phyloP scores from a whole-genome alignment of 1,284 basidiomycete species.

The Ganoderma lucidum region DNA sequence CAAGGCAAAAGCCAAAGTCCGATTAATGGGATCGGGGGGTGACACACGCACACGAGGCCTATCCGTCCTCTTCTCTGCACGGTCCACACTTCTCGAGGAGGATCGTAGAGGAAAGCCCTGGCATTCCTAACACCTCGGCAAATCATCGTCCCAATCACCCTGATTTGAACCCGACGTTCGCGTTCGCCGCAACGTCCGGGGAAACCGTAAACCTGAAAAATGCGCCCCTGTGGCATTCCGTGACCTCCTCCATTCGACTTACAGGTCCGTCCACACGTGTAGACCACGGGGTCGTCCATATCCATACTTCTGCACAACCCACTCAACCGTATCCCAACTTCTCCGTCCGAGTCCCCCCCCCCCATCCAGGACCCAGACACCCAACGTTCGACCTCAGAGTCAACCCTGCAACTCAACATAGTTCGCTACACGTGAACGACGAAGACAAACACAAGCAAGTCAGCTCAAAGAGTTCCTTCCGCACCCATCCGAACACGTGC shows the following conservation, averaged over 20 bases:
- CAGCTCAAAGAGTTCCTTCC: not conserved
- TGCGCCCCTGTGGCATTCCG: not conserved
- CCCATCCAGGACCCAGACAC: not conserved
- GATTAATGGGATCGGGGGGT: not conserved
- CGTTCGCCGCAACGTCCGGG: not conserved
- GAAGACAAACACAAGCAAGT: not conserved
- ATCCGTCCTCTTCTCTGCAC: not conserved
- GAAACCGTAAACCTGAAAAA: too few species aligned
- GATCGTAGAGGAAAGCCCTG: not conserved
- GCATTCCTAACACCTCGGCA: not conserved
- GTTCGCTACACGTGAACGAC: constrained; percentile 50
- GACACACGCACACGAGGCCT: too few species aligned
- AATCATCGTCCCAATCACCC: not conserved
- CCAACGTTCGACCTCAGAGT: too few species aligned
- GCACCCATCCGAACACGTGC: not conserved
- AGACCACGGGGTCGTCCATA: not conserved
- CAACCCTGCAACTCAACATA: constrained; percentile 63
- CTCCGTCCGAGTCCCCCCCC: not conserved
- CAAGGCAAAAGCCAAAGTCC: not conserved
- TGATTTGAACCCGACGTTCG: not conserved
- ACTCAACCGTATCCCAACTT: not conserved
- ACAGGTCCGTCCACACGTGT: not conserved
- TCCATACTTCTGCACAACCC: too few species aligned
- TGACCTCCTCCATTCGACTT: too few species aligned
- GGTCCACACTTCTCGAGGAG: not conserved